Percentiles rank a stretch among this genome's conserved stretches.
These are phyloP conservation scores for Gnomoniopsis smithogilvyi DNA, from an alignment of 2,329 filamentous ascomycete genomes.

Conservation along the genomic window DNA sequence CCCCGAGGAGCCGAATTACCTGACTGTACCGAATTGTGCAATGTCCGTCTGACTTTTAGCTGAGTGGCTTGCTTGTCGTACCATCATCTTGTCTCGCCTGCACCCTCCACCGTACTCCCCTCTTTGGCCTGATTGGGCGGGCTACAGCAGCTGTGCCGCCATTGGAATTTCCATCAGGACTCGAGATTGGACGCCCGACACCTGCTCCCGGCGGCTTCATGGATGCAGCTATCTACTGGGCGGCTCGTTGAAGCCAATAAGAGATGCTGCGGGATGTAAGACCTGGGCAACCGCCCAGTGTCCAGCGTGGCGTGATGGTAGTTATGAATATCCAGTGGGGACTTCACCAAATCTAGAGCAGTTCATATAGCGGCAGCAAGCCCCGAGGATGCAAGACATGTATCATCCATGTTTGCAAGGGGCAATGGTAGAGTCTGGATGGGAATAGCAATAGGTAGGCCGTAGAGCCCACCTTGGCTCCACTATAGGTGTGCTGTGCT, in stretches of 20 bases:
- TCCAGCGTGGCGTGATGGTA: not conserved
- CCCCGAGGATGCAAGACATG: not conserved
- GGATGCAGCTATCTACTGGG: not conserved
- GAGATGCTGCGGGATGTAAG: not conserved
- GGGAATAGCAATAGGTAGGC: not conserved
- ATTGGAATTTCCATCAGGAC: not conserved
- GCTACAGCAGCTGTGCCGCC: slow-evolving; percentile 2
- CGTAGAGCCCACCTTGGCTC: not conserved
- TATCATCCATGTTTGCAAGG: not conserved
- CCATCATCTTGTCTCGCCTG: not conserved
- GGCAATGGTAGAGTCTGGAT: not conserved
- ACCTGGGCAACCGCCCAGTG: not conserved
- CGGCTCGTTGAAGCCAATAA: slow-evolving; percentile 4
- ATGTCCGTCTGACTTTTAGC: not conserved
- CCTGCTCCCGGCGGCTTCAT: not conserved
- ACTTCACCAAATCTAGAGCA: not conserved
- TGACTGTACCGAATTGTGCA: too few species aligned
- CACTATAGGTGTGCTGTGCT: not conserved
- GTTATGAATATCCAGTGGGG: too few species aligned
- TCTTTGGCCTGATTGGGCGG: not conserved
- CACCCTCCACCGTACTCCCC: not conserved
- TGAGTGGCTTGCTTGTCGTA: slow-evolving; percentile 7
- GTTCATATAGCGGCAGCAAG: not conserved
- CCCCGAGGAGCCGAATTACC: too few species aligned
- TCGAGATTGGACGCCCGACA: not conserved